These are phyloP conservation scores for Lasiodiplodia sp. DNA, from an alignment of 2,329 filamentous ascomycete species.

Conservation along the genomic window DNA sequence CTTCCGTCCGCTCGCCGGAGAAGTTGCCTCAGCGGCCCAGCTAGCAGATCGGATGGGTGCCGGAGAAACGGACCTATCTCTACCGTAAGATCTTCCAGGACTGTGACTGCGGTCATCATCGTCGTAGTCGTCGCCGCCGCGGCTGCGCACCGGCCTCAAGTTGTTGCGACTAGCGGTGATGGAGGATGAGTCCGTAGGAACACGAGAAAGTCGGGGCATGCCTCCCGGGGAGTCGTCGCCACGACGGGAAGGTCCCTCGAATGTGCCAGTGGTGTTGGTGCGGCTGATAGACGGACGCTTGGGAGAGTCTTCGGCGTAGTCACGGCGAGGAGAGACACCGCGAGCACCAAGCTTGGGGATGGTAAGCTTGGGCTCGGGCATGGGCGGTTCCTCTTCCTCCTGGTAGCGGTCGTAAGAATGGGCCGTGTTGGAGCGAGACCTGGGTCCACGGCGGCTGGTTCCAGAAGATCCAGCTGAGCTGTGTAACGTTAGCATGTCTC, in stretches of 20 bases:
- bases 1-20: conserved; percentile 38
- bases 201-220: conserved; percentile 57
- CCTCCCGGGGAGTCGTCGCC: conserved; percentile 60
- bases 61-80: conserved; percentile 61
- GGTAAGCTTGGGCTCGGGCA: conserved; percentile 58
- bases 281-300: conserved; percentile 59
- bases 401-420: conserved; percentile 69
- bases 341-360: conserved; percentile 51
- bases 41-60: conserved; percentile 61
- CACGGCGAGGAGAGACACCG: conserved; percentile 49
- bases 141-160: conserved; percentile 50
- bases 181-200: conserved; percentile 62
- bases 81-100: conserved; percentile 36
- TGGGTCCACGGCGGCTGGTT: conserved; percentile 52
- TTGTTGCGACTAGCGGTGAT: conserved; percentile 57
- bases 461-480: conserved; percentile 36
- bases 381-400: conserved; percentile 61
- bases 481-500: conserved; percentile 36
- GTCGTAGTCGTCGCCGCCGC: conserved; percentile 45
- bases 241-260: conserved; percentile 63
- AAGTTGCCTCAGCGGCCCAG: conserved; percentile 40
- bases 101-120: conserved; percentile 34
- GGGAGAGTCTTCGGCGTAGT: conserved; percentile 35
- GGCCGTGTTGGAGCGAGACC: conserved; percentile 69
- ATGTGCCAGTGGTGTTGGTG: conserved; percentile 55